Evolutionary conservation across 495 filamentous ascomycete genomes (phyloP).

Genomic region (Penicillium flavigenum): DNA sequence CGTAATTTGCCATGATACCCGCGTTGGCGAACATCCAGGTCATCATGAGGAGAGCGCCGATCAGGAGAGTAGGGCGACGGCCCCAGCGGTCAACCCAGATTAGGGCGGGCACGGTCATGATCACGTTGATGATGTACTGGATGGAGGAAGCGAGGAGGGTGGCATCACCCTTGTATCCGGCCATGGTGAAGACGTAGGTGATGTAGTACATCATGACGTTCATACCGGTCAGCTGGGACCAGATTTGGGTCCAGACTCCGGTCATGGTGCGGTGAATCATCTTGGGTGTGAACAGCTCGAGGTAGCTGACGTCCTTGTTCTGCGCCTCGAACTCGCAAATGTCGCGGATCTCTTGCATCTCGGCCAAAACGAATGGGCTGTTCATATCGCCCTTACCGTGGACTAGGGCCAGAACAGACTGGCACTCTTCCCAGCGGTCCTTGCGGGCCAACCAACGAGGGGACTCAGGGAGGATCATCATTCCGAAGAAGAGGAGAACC

Average conservation of each 20-base stretch:
- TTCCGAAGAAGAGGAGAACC: constrained; percentile 59
- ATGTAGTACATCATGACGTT: constrained; percentile 71
- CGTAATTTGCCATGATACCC: constrained; percentile 56
- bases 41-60: constrained; percentile 67
- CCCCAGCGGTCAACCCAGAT: constrained; percentile 62
- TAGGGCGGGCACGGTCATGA: constrained; percentile 53
- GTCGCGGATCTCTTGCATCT: constrained; percentile 68
- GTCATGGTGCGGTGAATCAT: constrained; percentile 74
- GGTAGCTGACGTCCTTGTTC: constrained; percentile 59
- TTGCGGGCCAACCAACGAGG: constrained; percentile 77
- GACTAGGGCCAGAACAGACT: constrained; percentile 62
- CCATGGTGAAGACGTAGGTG: constrained; percentile 41
- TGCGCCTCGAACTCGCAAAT: constrained; percentile 67
- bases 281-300: constrained; percentile 64
- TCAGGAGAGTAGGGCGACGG: constrained; percentile 59
- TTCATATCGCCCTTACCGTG: constrained; percentile 67
- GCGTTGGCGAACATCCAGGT: constrained; percentile 68
- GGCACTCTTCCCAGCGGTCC: constrained; percentile 72
- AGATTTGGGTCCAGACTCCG: constrained; percentile 76
- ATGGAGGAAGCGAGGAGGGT: constrained; percentile 63
- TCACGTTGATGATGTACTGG: constrained; percentile 64
- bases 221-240: constrained; percentile 82
- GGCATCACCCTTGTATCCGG: constrained; percentile 35
- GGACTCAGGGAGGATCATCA: constrained; percentile 72
- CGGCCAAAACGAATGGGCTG: constrained; percentile 59